phyloP scores from a whole-genome alignment of 176 grass and related monocot species.

The Alloteropsis semialata region DNA sequence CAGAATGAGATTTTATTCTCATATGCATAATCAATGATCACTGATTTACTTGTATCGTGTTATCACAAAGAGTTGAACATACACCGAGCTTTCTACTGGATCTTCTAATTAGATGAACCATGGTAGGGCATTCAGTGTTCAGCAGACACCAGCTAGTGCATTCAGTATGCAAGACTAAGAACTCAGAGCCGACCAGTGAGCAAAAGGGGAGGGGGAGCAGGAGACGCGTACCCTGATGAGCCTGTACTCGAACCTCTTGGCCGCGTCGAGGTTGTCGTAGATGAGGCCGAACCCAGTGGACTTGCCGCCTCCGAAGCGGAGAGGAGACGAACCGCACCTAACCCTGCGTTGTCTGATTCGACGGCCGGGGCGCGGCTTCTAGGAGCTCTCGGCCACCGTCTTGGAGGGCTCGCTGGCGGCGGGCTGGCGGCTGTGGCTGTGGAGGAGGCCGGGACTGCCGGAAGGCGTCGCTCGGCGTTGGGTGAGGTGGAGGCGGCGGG shows the following conservation, averaged over 20 bases:
- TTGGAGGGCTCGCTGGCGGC: no score
- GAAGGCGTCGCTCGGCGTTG: no score
- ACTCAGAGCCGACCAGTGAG: neutral
- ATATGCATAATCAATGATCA: neutral
- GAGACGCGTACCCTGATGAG: conserved; percentile 71
- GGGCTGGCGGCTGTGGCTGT: no score
- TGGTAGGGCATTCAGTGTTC: neutral
- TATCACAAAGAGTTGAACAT: neutral
- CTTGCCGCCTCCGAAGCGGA: conserved; percentile 91
- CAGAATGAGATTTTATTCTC: neutral
- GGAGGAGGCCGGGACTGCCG: no score
- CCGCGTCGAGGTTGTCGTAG: conserved; percentile 75
- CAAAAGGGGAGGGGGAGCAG: neutral
- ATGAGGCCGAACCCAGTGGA: conserved; percentile 94
- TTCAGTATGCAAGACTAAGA: neutral
- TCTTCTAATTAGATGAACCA: neutral
- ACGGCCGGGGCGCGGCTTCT: no score
- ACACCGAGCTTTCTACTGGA: neutral
- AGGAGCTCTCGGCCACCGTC: no score
- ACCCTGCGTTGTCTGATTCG: no score
- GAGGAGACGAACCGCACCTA: no score
- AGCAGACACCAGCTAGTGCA: neutral
- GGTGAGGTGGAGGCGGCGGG: no score
- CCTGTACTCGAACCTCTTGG: conserved; percentile 94
- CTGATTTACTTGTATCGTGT: neutral